phyloP scores from a whole-genome alignment of 2,329 filamentous ascomycete species.

The Colletotrichum sp. region DNA sequence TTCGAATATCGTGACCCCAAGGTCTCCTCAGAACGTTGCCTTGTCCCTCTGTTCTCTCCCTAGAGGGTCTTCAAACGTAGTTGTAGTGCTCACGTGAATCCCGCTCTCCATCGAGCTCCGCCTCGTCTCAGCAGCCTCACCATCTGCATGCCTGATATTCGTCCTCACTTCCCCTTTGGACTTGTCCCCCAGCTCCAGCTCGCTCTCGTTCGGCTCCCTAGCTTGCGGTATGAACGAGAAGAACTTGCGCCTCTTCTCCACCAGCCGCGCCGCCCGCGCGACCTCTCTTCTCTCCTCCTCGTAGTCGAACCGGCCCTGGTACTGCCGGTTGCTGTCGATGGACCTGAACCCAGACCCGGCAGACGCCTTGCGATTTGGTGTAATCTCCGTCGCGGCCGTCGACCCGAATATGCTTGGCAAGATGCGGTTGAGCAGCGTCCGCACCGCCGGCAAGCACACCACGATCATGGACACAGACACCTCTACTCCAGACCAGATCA shows the following conservation, averaged over 20 bases:
- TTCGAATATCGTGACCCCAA: neutral
- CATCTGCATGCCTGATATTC: conserved; percentile 26
- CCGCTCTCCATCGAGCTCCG: conserved; percentile 15
- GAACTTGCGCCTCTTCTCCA: neutral
- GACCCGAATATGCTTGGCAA: conserved; percentile 8
- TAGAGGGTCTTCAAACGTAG: neutral
- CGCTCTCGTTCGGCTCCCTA: conserved; percentile 26
- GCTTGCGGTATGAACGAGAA: neutral
- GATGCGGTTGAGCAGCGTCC: conserved; percentile 30
- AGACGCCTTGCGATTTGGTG: neutral
- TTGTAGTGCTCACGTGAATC: conserved; percentile 24
- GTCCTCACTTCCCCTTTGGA: conserved; percentile 33
- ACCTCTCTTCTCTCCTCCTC: neutral
- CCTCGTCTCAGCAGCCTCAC: neutral
- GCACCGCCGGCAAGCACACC: conserved; percentile 44
- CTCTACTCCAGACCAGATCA: conserved; percentile 51
- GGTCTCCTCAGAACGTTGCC: neutral
- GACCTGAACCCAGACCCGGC: neutral
- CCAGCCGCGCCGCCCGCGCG: neutral
- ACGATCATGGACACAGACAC: conserved; percentile 46
- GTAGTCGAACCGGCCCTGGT: neutral
- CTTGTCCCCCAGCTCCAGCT: conserved; percentile 35
- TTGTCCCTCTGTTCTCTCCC: neutral
- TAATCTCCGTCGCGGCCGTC: neutral
- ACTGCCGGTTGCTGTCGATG: neutral